Conservation (phyloP, 768 basidiomycete genomes). For the Gelatoporia subvermispora region DNA sequence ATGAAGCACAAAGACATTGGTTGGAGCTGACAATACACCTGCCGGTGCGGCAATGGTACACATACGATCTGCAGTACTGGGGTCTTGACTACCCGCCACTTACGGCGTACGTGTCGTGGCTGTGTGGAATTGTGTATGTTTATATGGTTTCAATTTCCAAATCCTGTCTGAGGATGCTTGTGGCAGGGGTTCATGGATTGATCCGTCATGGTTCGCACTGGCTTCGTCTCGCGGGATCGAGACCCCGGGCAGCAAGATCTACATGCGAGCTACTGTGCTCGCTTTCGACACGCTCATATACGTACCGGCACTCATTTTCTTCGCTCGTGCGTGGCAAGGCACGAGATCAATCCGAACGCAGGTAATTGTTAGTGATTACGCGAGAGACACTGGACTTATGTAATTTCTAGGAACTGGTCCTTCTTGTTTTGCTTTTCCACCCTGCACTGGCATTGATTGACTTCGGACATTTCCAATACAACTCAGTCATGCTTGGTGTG, state of each 20-base stretch:
- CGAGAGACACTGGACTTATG: not conserved
- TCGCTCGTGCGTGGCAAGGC: slow-evolving; percentile 59
- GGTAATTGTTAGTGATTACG: slow-evolving; percentile 36
- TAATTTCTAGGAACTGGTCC: slow-evolving; percentile 49
- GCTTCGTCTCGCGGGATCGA: slow-evolving; percentile 71
- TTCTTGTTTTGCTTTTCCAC: slow-evolving; percentile 72
- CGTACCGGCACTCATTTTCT: slow-evolving; percentile 66
- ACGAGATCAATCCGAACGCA: slow-evolving; percentile 73
- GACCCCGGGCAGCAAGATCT: slow-evolving; percentile 57
- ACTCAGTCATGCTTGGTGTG: slow-evolving; percentile 86
- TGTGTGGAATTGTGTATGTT: slow-evolving; percentile 72
- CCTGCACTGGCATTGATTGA: slow-evolving; percentile 83
- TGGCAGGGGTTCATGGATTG: slow-evolving; percentile 43
- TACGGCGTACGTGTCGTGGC: slow-evolving; percentile 86
- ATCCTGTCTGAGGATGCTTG: not conserved
- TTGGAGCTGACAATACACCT: slow-evolving; percentile 86
- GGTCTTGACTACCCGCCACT: slow-evolving; percentile 93
- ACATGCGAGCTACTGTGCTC: slow-evolving; percentile 78
- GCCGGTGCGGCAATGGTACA: slow-evolving; percentile 78
- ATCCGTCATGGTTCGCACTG: slow-evolving; percentile 67
- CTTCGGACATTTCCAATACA: slow-evolving; percentile 95
- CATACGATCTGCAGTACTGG: slow-evolving; percentile 87
- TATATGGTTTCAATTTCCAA: not conserved
- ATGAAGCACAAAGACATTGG: slow-evolving; percentile 93
- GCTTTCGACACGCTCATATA: slow-evolving; percentile 67